Base-by-base conservation (phyloP, 2,329 filamentous ascomycete species). In the Boeremia exigua region DNA sequence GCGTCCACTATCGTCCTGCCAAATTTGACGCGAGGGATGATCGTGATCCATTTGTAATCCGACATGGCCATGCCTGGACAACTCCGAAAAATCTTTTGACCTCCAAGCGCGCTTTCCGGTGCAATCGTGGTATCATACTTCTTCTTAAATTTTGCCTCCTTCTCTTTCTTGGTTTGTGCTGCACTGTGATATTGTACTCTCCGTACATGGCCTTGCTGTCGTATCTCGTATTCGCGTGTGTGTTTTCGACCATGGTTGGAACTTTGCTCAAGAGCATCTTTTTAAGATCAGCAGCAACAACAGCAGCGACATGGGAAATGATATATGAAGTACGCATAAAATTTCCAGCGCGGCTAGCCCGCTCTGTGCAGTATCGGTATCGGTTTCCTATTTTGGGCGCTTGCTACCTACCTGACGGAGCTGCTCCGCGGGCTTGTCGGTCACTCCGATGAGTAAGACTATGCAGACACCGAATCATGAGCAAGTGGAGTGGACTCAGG, bases 381-480 rank as follows among this genome's bases (percentile, higher is more conserved):
- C 53, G 36, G 9, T 56, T 50, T 42, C 46, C 40, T 50, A 29
- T 37, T 49, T 10, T n/a, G 42, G 47, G 27, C 36, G 25, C 15
- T 23, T 30, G 37, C 37, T 12, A 33, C 10, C 27, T 39, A 14
- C 52, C 53, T 42, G 33, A 42, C 53, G 53, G 53, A 56, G 53
- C 27, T 50, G 53, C 53, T 56, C 53, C 53, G 53, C 25, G 42
- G 46, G 50, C 30, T 27, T 17, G 14, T 27, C 47, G 42, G 15
- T 34, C 34, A 47, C 40, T 45, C 36, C 25, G 42, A 14, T 29
- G 25, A 46, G 15, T 36, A 30, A 43, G 36, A 37, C 47, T 51
- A 42, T 43, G 47, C 47, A 37, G 25, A 56, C 42, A 11, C 32
- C 25, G 30, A 34, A n/a, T 36, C 25, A 23, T 50, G 47, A 50